Percentiles rank a stretch among this genome's conserved stretches.
Evolutionary conservation across 228 moss, liverwort and hornwort genomes (phyloP).

Genomic region (Sphagnum magellanicum): DNA sequence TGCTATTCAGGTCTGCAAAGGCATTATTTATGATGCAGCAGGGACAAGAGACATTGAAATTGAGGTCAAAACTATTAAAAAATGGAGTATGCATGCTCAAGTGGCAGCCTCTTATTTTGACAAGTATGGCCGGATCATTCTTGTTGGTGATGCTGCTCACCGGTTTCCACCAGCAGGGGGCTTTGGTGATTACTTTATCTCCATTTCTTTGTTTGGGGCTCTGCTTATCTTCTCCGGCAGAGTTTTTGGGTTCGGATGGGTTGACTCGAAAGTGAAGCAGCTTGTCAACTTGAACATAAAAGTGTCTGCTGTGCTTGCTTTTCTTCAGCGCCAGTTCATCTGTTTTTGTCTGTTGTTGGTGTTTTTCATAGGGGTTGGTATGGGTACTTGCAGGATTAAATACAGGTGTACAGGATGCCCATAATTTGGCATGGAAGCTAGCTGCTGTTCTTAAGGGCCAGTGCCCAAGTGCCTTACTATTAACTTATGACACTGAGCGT

Average conservation of each 20-base stretch:
- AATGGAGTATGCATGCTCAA: slow-evolving; percentile 88
- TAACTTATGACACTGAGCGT: slow-evolving; percentile 71
- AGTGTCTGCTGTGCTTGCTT: not conserved
- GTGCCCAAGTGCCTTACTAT: slow-evolving; percentile 45
- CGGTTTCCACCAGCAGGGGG: slow-evolving; percentile 93
- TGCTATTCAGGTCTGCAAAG: slow-evolving; percentile 50
- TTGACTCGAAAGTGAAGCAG: not conserved
- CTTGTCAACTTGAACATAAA: no score
- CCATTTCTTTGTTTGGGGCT: not conserved
- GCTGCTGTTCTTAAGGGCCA: slow-evolving; percentile 48
- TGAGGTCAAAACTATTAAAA: slow-evolving; percentile 63
- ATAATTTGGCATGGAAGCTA: slow-evolving; percentile 94
- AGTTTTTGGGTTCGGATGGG: not conserved
- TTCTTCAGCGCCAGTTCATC: not conserved
- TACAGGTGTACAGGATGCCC: slow-evolving; percentile 90
- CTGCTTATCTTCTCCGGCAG: not conserved
- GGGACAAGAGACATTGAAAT: slow-evolving; percentile 53
- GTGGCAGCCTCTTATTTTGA: slow-evolving; percentile 63
- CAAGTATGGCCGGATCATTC: slow-evolving; percentile 43
- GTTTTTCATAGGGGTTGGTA: not conserved
- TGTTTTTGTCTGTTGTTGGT: not conserved
- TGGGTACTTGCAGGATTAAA: slow-evolving; percentile 51
- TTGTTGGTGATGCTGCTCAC: slow-evolving; percentile 88
- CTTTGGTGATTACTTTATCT: slow-evolving; percentile 43
- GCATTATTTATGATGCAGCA: slow-evolving; percentile 48